A percentile compares a stretch with the other conserved stretches of the same genome.
phyloP scores from a whole-genome alignment of 2,329 filamentous ascomycete species.

The Escovopsis weberi region DNA sequence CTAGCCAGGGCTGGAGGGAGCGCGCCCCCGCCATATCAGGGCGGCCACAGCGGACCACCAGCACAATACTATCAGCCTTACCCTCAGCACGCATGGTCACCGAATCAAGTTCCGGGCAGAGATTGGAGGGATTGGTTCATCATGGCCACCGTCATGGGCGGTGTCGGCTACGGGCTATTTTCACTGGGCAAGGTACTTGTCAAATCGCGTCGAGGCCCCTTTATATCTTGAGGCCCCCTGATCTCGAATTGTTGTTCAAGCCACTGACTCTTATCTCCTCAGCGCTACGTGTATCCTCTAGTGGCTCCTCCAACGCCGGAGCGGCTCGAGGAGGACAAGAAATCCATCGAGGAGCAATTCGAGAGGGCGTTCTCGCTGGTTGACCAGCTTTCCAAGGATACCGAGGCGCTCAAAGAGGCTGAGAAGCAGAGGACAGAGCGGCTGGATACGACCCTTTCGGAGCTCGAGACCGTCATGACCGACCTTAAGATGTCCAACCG shows the following conservation, averaged over 20 bases:
- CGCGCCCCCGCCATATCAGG: conserved; percentile 23
- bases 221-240: neutral
- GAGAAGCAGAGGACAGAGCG: conserved; percentile 74
- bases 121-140: conserved; percentile 99
- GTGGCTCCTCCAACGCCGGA: conserved; percentile 89
- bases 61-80: conserved; percentile 34
- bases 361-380: conserved; percentile 81
- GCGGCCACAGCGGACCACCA: conserved; percentile 28
- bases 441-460: conserved; percentile 65
- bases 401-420: conserved; percentile 69
- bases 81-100: conserved; percentile 42
- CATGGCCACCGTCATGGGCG: conserved; percentile 90
- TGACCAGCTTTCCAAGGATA: conserved; percentile 85
- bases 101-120: conserved; percentile 51
- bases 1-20: conserved; percentile 60
- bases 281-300: conserved; percentile 84
- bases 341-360: conserved; percentile 83
- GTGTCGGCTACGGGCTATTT: conserved; percentile 80
- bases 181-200: conserved; percentile 63
- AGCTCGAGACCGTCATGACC: conserved; percentile 69
- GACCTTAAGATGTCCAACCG: conserved; percentile 72
- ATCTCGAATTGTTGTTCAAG: neutral
- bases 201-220: too few species aligned
- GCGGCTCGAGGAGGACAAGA: conserved; percentile 87
- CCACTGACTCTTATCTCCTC: conserved; percentile 10